Base-by-base conservation (phyloP, 2,329 filamentous ascomycete genomes). In the Calonectria hongkongensis region DNA sequence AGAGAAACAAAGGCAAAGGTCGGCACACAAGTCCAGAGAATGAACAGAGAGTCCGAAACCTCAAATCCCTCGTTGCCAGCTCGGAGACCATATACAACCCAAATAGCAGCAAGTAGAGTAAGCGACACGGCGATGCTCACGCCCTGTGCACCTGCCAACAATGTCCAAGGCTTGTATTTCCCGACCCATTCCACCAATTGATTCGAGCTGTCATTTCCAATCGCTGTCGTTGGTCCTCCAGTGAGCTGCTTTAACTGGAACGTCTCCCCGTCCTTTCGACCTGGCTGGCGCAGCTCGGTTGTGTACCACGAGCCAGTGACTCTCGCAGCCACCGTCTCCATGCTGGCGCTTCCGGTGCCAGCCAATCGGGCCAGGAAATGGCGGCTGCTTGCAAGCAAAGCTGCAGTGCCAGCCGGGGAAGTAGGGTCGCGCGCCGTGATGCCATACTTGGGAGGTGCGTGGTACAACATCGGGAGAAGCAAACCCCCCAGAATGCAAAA, bases 261-360 rank as follows among this genome's bases (percentile, higher is more conserved):
- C 66, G 73, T 75, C 64, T 79, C 74, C 25, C 76, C 74, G 1
- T 76, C 77, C 36, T 75, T 74, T 6, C 74, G 71, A 16, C 75
- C 74, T 8, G 75, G 76, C 9, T 79, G 78, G 4, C 71, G 77
- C 12, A 80, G 67, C 48, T 78, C 74, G 4, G 78, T 79, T 9
- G 79, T 79, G 54, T 81, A 81, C 78, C 79, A 81, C n/a, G 79
- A 77, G 3, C 78, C 80, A n/a, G 75, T 71, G 21, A 81, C 66
- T 30, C 72, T 76, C 16, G 74, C 69, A 15, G 74, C 70, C 27
- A 81, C 76, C 4, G 70, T 70, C 9, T 75, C 69, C 75, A 81
- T 78, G 30, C 67, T 71, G 9, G 74, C 73, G 21, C 76, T 74
- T 21, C 80, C 80, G 12, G 80, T 79, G 1, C 78, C 76, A 2